These are phyloP conservation scores for Trichocomaceae sp. DNA, from an alignment of 2,329 filamentous ascomycete genomes.

Conservation along the genomic window DNA sequence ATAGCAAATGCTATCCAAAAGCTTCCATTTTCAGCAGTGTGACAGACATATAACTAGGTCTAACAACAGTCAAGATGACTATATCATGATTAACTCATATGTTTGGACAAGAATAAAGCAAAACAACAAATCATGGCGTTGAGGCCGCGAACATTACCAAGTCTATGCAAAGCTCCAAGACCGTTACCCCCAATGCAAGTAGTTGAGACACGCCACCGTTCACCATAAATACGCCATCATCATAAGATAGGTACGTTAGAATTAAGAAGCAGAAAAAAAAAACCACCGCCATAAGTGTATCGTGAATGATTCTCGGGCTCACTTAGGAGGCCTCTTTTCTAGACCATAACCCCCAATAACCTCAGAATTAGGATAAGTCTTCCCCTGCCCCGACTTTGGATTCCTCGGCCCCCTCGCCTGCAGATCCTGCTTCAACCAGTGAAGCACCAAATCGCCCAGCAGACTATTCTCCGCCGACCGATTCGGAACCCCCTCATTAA, in stretches of 20 bases:
- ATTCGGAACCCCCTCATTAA: constrained; percentile 52
- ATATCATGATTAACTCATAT: too few species aligned
- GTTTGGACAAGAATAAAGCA: not conserved
- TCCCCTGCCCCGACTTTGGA: constrained; percentile 39
- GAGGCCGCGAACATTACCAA: constrained; percentile 16
- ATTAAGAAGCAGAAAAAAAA: not conserved
- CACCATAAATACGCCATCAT: not conserved
- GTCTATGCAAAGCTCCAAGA: constrained; percentile 13
- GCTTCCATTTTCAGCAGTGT: not conserved
- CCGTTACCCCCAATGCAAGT: constrained; percentile 14
- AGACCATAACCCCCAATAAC: constrained; percentile 59
- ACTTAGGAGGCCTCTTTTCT: constrained; percentile 38
- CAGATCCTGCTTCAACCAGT: constrained; percentile 79
- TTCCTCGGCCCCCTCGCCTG: constrained; percentile 67
- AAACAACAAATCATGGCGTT: constrained; percentile 14
- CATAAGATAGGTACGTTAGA: not conserved
- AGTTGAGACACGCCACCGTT: constrained; percentile 11
- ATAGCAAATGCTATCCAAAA: not conserved
- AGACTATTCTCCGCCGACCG: constrained; percentile 66
- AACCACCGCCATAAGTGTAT: not conserved
- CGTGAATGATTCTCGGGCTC: not conserved
- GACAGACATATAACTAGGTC: too few species aligned
- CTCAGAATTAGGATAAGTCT: constrained; percentile 48
- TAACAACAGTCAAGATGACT: too few species aligned
- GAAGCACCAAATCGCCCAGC: constrained; percentile 78